Evolutionary conservation across 306 rosid genomes (phyloP), one percentile per base, ranked within the genome.

Genomic region (Citrullus amarus): DNA sequence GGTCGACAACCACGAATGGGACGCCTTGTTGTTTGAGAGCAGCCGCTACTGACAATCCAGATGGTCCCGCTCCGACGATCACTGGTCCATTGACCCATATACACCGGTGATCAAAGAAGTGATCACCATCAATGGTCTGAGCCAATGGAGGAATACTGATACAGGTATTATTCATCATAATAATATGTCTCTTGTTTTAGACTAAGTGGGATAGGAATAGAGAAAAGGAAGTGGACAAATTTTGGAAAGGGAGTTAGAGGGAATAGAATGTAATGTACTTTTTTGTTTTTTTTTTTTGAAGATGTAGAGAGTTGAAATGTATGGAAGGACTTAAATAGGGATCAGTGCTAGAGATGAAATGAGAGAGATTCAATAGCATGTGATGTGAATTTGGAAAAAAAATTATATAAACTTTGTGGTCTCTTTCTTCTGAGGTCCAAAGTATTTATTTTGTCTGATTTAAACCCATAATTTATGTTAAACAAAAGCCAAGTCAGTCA

Each of bases 1-100:
- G 82, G 51, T 95, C 98, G 0, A 95, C 86, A 16, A 91, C 65
- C 1, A 95, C 75, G 77, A 89, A 95, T 0, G 98, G 97, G 2
- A 91, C 96, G 14, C 89, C 86, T 85, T 92, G 96, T 55, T 88
- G 86, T 88, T 91, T 89, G 3, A 95, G 91, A 20, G 96, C 83
- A 22, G 97, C 90, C 15, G 90, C 97, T 9, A 89, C 97, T 1
- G 98, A 97, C 28, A 95, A 84, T 18, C 98, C 98, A 0, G 98
- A 95, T 0, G 98, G 98, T 17, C 98, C 97, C 0, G 96, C 95
- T 8, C 98, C 98, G 12, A 88, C 88, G n/a, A 95, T 87, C 51
- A 95, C 91, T 0, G 98, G 96, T 7, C 97, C 98, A 55, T 91
- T 86, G 30, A 89, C 97, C 93, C 90, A 92, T 30, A 88, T 83